phyloP scores from a whole-genome alignment of 2,329 filamentous ascomycete genomes.

The Fusarium metavorans region DNA sequence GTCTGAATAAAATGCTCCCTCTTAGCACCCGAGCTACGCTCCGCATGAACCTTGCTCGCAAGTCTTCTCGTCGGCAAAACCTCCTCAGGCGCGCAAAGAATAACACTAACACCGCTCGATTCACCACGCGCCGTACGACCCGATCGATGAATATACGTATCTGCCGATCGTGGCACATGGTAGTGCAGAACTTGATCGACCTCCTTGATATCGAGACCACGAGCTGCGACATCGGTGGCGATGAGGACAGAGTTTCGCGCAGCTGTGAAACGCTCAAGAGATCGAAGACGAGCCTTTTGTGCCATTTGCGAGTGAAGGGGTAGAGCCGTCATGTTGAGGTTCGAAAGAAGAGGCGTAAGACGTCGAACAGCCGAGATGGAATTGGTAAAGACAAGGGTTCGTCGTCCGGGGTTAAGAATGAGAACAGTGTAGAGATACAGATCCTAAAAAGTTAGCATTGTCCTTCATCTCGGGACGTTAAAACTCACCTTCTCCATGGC shows the following conservation, averaged over 20 bases:
- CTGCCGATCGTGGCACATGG: conserved; percentile 90
- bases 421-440: conserved; percentile 92
- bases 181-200: conserved; percentile 95
- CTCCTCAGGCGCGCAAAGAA: conserved; percentile 93
- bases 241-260: conserved; percentile 78
- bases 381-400: conserved; percentile 93
- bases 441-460: conserved; percentile 65
- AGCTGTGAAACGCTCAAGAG: conserved; percentile 87
- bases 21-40: conserved; percentile 59
- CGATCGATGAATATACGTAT: conserved; percentile 95
- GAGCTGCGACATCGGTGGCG: conserved; percentile 92
- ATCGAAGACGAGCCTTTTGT: conserved; percentile 94
- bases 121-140: conserved; percentile 91
- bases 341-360: conserved; percentile 84
- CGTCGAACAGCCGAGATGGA: conserved; percentile 93
- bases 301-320: conserved; percentile 94
- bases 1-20: conserved; percentile 79
- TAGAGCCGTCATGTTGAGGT: conserved; percentile 80
- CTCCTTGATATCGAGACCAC: conserved; percentile 91
- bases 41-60: conserved; percentile 86
- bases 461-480: no score
- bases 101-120: conserved; percentile 81
- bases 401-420: conserved; percentile 82
- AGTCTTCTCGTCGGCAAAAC: conserved; percentile 85
- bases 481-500: conserved; percentile 86